A percentile compares a stretch with the other conserved stretches of the same genome.
These are phyloP conservation scores for Penicillium nordicum DNA, from an alignment of 2,329 filamentous ascomycete species.

Conservation along the genomic window DNA sequence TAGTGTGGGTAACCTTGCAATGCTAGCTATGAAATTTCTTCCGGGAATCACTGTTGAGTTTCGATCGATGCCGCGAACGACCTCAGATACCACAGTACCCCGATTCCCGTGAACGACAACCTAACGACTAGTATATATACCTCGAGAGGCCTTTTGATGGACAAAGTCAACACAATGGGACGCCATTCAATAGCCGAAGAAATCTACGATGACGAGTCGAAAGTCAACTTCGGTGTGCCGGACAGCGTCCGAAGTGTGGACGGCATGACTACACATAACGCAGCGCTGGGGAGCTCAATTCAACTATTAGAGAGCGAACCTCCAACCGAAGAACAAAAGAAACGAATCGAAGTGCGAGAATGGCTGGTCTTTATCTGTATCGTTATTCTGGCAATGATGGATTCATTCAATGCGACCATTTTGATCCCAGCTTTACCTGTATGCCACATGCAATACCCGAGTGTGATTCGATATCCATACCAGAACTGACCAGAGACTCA, in stretches of 20 bases:
- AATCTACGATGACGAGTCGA: conserved; percentile 15
- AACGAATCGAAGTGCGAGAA: conserved; percentile 41
- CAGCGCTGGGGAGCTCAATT: conserved; percentile 17
- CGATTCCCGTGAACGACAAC: background rate
- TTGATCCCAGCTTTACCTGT: conserved; percentile 47
- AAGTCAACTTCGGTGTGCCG: conserved; percentile 11
- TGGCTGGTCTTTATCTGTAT: conserved; percentile 44
- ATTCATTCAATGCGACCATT: conserved; percentile 50
- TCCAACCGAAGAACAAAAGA: conserved; percentile 21
- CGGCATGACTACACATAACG: conserved; percentile 2
- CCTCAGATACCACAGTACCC: background rate
- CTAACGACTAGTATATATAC: background rate
- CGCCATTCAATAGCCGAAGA: conserved; percentile 7
- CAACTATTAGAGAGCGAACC: conserved; percentile 20
- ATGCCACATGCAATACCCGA: conserved; percentile 12
- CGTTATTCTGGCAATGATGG: conserved; percentile 47
- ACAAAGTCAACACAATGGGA: conserved; percentile 11
- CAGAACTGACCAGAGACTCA: background rate
- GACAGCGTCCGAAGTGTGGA: conserved; percentile 16
- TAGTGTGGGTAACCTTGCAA: background rate
- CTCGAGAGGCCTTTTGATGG: background rate
- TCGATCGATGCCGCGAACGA: background rate
- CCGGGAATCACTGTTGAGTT: background rate
- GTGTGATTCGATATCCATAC: background rate
- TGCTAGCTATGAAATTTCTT: conserved; percentile 1